phyloP scores from a whole-genome alignment of 768 basidiomycete genomes.

The Fomitopsis serialis region DNA sequence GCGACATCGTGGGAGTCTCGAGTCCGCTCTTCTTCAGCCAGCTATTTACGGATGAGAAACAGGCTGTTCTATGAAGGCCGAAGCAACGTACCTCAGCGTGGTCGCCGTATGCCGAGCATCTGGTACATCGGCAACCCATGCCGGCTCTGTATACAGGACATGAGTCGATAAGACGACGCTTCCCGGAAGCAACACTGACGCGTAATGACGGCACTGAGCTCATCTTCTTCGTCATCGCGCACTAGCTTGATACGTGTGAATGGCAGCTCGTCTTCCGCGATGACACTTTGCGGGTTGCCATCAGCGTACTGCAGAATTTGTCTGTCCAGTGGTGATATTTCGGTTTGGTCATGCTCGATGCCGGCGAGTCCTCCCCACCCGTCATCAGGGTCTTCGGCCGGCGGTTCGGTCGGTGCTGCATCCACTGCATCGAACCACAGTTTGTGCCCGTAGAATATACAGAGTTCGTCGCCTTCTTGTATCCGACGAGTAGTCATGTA shows the following conservation, averaged over 20 bases:
- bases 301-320: slow-evolving; percentile 17
- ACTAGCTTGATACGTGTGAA: slow-evolving; percentile 56
- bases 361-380: slow-evolving; percentile 41
- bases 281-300: slow-evolving; percentile 40
- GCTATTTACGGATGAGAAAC: slow-evolving; percentile 29
- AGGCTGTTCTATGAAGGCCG: background rate
- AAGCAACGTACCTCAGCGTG: slow-evolving; percentile 51
- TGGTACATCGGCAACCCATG: slow-evolving; percentile 75
- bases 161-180: background rate
- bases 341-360: slow-evolving; percentile 16
- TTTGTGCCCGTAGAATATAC: slow-evolving; percentile 70
- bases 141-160: slow-evolving; percentile 43
- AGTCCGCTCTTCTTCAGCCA: slow-evolving; percentile 64
- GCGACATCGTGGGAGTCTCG: slow-evolving; percentile 57
- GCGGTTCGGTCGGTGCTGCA: background rate
- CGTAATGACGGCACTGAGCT: slow-evolving; percentile 50
- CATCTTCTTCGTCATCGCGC: slow-evolving; percentile 57
- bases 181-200: slow-evolving; percentile 27
- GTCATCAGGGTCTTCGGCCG: slow-evolving; percentile 26
- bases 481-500: slow-evolving; percentile 55
- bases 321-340: background rate
- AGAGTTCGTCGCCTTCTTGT: slow-evolving; percentile 63
- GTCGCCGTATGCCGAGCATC: slow-evolving; percentile 52
- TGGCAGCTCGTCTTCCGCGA: slow-evolving; percentile 58
- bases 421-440: slow-evolving; percentile 53